phyloP scores from a whole-genome alignment of 1,139 yeast species.

The Blastobotrys malaysiensis region DNA sequence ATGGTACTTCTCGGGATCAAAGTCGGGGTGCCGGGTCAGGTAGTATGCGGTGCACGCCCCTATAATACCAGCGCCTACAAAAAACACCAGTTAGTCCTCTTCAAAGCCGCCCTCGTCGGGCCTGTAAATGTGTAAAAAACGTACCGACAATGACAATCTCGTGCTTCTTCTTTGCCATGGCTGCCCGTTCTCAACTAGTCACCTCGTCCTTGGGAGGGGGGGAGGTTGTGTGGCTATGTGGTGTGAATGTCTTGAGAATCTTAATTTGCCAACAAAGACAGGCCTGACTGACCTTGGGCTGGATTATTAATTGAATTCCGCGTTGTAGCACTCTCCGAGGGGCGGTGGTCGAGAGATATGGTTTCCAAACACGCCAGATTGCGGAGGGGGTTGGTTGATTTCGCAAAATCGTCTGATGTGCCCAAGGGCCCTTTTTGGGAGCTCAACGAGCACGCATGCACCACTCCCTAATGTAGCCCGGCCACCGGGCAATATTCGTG shows the following conservation, averaged over 20 bases:
- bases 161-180: slow-evolving; percentile 19
- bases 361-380: neutral
- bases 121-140: slow-evolving; percentile 6
- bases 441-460: neutral
- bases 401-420: neutral
- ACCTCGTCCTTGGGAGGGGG: too few relatives aligned
- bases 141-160: slow-evolving; percentile 37
- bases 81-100: neutral
- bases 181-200: neutral
- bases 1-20: slow-evolving; percentile 64
- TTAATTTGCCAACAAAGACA: slow-evolving; percentile 1
- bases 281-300: neutral
- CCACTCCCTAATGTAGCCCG: neutral
- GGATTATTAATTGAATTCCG: neutral
- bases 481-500: neutral
- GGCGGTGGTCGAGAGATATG: neutral
- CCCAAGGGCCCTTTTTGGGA: neutral
- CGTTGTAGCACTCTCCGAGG: neutral
- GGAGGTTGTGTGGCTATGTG: too few relatives aligned
- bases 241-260: neutral
- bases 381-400: neutral
- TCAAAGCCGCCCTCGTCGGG: neutral
- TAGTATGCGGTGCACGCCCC: slow-evolving; percentile 95
- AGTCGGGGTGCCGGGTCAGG: slow-evolving; percentile 74
- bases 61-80: slow-evolving; percentile 91